phyloP scores from a whole-genome alignment of 2,329 filamentous ascomycete genomes.

The Sarocladium kiliense region DNA sequence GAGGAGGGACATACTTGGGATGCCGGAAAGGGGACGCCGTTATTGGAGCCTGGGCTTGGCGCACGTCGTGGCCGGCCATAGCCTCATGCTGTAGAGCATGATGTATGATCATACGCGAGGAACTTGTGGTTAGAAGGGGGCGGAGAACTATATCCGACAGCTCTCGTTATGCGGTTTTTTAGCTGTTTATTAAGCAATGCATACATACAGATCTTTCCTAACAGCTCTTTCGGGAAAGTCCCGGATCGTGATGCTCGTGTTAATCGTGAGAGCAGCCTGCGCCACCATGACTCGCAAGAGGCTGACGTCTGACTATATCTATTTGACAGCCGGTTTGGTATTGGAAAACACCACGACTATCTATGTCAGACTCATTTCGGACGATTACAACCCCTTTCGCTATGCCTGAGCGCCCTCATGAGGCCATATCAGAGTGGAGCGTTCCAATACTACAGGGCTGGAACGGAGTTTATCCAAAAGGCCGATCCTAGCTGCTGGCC shows the following conservation, averaged over 20 bases:
- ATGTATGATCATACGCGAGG: conserved; percentile 5
- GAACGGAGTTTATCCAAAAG: conserved; percentile 7
- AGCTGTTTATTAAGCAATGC: not conserved
- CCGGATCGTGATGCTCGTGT: not conserved
- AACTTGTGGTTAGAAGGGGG: conserved; percentile 2
- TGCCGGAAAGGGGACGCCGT: not conserved
- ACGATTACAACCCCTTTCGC: too few relatives aligned
- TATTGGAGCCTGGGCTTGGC: not conserved
- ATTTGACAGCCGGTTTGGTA: not conserved
- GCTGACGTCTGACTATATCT: not conserved
- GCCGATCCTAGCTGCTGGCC: not conserved
- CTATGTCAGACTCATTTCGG: too few relatives aligned
- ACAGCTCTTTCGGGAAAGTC: not conserved
- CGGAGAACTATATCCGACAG: not conserved
- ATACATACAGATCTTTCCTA: not conserved
- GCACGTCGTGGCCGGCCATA: not conserved
- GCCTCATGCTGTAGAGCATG: not conserved
- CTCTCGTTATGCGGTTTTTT: not conserved
- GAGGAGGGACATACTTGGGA: conserved; percentile 15
- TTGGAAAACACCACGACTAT: too few relatives aligned
- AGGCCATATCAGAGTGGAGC: not conserved
- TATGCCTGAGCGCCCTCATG: too few relatives aligned
- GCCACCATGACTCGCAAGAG: not conserved
- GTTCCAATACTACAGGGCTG: not conserved
- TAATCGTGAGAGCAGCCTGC: not conserved